These are phyloP conservation scores for Colletotrichum melonis DNA, from an alignment of 2,329 filamentous ascomycete genomes.

Conservation along the genomic window DNA sequence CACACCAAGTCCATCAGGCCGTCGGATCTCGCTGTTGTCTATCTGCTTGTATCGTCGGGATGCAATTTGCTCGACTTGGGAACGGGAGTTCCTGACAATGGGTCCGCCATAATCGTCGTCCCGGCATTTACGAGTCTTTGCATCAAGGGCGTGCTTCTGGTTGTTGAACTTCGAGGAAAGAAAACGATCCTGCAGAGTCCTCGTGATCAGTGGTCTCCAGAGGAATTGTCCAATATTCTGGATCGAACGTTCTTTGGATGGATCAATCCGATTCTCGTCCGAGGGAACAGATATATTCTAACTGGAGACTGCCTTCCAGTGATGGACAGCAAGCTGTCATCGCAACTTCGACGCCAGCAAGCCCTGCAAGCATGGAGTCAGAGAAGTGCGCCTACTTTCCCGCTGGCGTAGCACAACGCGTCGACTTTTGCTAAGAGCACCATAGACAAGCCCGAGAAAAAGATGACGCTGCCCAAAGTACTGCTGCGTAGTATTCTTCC, in stretches of 20 bases:
- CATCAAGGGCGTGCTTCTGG: neutral
- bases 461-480: neutral
- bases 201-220: neutral
- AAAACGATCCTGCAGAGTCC: neutral
- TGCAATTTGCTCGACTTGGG: neutral
- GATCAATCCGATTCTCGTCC: constrained; percentile 17
- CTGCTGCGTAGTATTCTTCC: neutral
- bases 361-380: constrained; percentile 16
- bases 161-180: constrained; percentile 5
- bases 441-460: constrained; percentile 15
- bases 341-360: neutral
- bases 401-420: neutral
- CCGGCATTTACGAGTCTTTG: neutral
- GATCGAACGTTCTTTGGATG: constrained; percentile 15
- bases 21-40: constrained; percentile 4
- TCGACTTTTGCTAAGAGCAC: neutral
- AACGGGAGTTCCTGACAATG: neutral
- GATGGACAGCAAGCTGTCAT: neutral
- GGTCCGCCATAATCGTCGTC: no score
- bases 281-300: neutral
- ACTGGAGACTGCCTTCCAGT: neutral
- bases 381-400: neutral
- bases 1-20: constrained; percentile 12
- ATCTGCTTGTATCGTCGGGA: neutral
- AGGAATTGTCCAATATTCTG: neutral